A percentile compares a stretch with the other conserved stretches of the same genome.
phyloP scores from a whole-genome alignment of 2,329 filamentous ascomycete species.

The Alternaria sp. region DNA sequence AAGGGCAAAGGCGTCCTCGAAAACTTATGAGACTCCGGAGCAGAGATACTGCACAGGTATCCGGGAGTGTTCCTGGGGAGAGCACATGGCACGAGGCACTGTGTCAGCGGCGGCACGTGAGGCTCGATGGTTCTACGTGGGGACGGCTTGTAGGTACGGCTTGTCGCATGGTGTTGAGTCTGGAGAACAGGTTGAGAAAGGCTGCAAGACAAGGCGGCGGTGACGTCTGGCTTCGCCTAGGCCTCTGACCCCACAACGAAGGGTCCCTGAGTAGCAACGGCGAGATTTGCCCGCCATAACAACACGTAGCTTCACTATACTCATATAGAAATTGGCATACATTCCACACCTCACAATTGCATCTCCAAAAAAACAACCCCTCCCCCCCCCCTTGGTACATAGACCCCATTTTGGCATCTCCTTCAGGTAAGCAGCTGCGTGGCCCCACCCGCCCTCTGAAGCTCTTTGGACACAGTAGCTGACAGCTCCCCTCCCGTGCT shows the following conservation, averaged over 20 bases:
- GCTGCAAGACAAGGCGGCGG: slow-evolving; percentile 9
- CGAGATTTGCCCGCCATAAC: slow-evolving; percentile 23
- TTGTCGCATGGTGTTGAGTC: not conserved
- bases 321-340: slow-evolving; percentile 10
- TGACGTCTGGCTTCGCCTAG: slow-evolving; percentile 25
- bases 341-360: slow-evolving; percentile 24
- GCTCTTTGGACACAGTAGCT: slow-evolving; percentile 41
- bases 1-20: not conserved
- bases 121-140: not conserved
- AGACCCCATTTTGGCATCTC: slow-evolving; percentile 16
- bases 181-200: not conserved
- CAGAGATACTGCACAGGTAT: not conserved
- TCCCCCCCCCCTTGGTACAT: not conserved
- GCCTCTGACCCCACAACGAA: slow-evolving; percentile 22
- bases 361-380: not conserved
- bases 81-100: not conserved
- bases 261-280: slow-evolving; percentile 22
- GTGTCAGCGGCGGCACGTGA: not conserved
- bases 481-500: slow-evolving; percentile 24
- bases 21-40: not conserved
- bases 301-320: slow-evolving; percentile 25
- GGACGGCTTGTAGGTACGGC: not conserved
- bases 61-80: not conserved
- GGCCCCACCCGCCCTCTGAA: slow-evolving; percentile 16
- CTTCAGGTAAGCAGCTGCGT: slow-evolving; percentile 12